A percentile compares a stretch with the other conserved stretches of the same genome.
Evolutionary conservation across 257 asterid genomes (phyloP).

Genomic region (Nicotiana paniculata): DNA sequence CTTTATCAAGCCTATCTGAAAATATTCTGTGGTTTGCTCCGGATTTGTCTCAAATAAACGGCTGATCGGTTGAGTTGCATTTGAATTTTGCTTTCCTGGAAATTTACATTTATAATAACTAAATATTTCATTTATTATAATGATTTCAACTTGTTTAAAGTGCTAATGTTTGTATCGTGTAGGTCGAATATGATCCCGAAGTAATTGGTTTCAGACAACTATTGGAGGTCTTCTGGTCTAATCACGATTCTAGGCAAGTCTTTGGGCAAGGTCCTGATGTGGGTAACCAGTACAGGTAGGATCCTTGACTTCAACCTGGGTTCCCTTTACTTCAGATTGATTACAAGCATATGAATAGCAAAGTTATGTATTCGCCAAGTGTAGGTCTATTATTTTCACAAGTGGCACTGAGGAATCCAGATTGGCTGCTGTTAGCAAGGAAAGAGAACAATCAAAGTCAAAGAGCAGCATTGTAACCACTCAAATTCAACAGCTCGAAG

Average conservation of each 20-base stretch:
- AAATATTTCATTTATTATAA: not conserved
- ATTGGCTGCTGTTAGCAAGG: constrained; percentile 83
- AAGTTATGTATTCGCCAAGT: constrained; percentile 11
- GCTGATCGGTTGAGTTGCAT: not conserved
- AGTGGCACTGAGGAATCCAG: constrained; percentile 85
- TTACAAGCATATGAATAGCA: constrained; percentile 14
- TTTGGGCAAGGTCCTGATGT: constrained; percentile 99
- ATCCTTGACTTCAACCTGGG: constrained; percentile 7
- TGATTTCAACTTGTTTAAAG: constrained; percentile 5
- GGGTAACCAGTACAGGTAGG: constrained; percentile 86
- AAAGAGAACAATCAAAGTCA: constrained; percentile 87
- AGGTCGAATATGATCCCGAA: constrained; percentile 82
- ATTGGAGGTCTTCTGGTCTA: constrained; percentile 83
- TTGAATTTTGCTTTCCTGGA: not conserved
- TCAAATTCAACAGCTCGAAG: constrained; percentile 65
- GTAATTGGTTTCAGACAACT: constrained; percentile 58
- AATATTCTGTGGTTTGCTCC: not conserved
- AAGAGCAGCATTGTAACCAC: constrained; percentile 75
- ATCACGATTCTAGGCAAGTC: constrained; percentile 94
- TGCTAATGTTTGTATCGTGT: constrained; percentile 18
- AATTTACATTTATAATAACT: not conserved
- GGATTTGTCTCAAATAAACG: not conserved
- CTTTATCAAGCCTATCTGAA: not conserved
- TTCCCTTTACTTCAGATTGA: constrained; percentile 2
- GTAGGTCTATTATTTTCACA: constrained; percentile 86